Evolutionary conservation across 257 asterid species (phyloP), one percentile per base, ranked within the genome.

Genomic region (Schizonepeta tenuifolia): DNA sequence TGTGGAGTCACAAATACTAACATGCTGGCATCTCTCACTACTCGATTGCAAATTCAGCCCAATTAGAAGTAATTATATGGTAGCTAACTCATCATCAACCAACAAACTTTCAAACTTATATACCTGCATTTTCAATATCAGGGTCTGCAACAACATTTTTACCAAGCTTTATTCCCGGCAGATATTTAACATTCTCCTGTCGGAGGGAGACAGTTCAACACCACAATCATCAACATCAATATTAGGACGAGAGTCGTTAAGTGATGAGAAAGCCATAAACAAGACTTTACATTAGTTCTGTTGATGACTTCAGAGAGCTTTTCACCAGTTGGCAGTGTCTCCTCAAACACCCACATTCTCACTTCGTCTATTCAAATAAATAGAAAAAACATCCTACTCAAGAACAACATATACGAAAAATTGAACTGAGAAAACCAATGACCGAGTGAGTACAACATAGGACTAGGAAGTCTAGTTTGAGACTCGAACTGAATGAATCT

Each of bases 1-100:
- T 92, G 98, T 8, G 98, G 97, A n/a, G 96, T 92, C 75, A 92
- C 98, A 81, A 92, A 92, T 35, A 90, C 98, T 69, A 92, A 81
- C 96, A 92, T 81, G 80, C 72, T 84, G 38, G 97, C 92, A 80
- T 86, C 91, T 79, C 67, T 88, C 75, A 88, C 98, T 92, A 86
- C 82, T 69, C 56, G 61, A 26, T 78, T 28, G 7, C 54, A 56
- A 56, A 46, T 50, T 55, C 12, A 14, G 38, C 49, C 14, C n/a
- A 58, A 57, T 60, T 59, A 64, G 61, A 71, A 47, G 14, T n/a
- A 21, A 36, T 21, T 90, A n/a, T 10, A 36, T 33, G 14, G 21
- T 21, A 51, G 58, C 31, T 51, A 1, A 35, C 35, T 60, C 15
- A 4, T 60, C 15, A 4, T 6, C 11, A 35, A 21, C 10, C 3